A percentile compares a stretch with the other conserved stretches of the same genome.
Conservation (phyloP, 108 stramenopile species). For the Nannochloropsis salina region DNA sequence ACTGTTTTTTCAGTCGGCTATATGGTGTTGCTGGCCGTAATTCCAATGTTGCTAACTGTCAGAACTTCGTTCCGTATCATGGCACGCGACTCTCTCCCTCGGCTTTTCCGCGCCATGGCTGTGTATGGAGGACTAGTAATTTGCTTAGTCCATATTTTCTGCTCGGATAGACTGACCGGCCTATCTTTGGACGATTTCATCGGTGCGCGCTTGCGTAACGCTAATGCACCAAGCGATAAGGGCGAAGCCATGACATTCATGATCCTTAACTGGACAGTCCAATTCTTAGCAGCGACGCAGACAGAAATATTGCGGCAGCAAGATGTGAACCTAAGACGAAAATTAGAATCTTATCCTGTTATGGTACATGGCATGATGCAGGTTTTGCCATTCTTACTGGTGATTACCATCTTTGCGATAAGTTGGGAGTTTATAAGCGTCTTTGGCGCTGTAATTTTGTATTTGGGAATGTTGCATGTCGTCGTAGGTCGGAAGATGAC, state of each 20-base stretch:
- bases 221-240: not conserved
- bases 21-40: not conserved
- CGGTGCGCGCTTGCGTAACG: not conserved
- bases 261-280: not conserved
- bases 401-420: not conserved
- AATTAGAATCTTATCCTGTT: not conserved
- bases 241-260: not conserved
- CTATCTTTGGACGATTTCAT: not conserved
- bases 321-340: not conserved
- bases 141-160: slow-evolving; percentile 1
- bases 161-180: not conserved
- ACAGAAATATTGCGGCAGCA: not conserved
- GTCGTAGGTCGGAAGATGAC: not conserved
- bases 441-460: not conserved
- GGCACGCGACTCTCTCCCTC: not conserved
- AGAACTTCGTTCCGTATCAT: not conserved
- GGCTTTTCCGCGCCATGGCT: slow-evolving; percentile 12
- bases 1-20: not conserved
- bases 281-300: not conserved
- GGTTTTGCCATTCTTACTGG: not conserved
- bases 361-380: not conserved
- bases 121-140: not conserved
- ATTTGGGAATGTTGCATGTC: not conserved
- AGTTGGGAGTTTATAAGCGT: not conserved
- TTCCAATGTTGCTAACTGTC: not conserved